Base-by-base conservation (phyloP, 2,329 filamentous ascomycete species). In the Zymoseptoria crescenta region DNA sequence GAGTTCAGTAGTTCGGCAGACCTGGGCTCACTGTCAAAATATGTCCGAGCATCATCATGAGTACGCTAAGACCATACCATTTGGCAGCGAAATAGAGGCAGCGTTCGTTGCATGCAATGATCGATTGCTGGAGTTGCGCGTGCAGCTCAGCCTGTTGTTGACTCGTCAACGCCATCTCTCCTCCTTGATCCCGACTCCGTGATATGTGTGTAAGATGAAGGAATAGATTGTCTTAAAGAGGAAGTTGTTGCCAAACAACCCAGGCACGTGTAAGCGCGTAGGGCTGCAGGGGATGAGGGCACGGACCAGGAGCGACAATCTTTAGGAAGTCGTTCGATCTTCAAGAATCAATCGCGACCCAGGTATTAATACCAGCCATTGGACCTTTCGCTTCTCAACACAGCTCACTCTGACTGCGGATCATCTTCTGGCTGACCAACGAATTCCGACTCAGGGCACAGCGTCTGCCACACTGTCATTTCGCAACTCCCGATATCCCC, bases 41-140 rank as follows among this genome's bases (percentile, higher is more conserved):
- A 45, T 51, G 20, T 51, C n/a, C 13, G 35, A 41, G 4, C 5
- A 45, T 45, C 35, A 45, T 16, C 13, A 45, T 45, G 35, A n/a
- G 52, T n/a, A 56, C 52, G 6, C 13, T 16, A 55, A 48, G 45
- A 19, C 35, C 29, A 68, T 58, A 96, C 94, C 94, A 99, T 85
- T 97, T 97, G 28, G 94, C 87, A 6, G 93, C 94, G 69, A 96
- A 92, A 71, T 96, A 97, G 10, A 99, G 82, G 74, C 94, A 96
- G 73, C 94, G 82, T 73, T 99, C 94, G 1, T 91, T 96, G 77
- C 92, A 97, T 72, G 91, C 91, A 24, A 94, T 81, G 2, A 94
- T 87, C 29, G 93, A 91, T 69, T 91, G 87, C 73, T 96, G 90
- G 50, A 96, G 81, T 35, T 89, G 84, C 45, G 81, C 82, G 69